Evolutionary conservation across 2,329 filamentous ascomycete genomes (phyloP).

Genomic region (Xylariomycetidae sp.): DNA sequence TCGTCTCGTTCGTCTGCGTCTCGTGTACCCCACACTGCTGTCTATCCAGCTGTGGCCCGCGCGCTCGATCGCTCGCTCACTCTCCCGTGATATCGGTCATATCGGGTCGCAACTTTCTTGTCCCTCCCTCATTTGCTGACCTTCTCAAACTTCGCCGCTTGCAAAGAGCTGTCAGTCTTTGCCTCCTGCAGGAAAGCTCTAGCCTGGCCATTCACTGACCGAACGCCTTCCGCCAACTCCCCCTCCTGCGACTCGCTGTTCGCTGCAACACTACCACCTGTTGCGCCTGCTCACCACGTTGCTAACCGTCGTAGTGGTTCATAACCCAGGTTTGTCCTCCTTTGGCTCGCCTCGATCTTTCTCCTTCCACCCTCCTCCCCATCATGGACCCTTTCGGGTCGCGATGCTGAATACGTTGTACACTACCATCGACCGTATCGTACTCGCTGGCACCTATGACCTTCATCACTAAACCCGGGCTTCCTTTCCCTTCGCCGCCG

Average conservation of each 20-base stretch:
- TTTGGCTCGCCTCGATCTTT: constrained; percentile 15
- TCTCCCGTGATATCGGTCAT: constrained; percentile 23
- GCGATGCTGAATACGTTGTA: constrained; percentile 28
- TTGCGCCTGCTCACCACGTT: constrained; percentile 14
- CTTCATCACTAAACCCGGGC: constrained; percentile 20
- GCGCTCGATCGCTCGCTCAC: constrained; percentile 15
- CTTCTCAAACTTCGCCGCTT: constrained; percentile 23
- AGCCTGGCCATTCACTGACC: constrained; percentile 26
- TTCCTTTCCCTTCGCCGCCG: constrained; percentile 21
- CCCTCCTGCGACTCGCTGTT: constrained; percentile 26
- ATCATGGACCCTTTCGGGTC: constrained; percentile 33
- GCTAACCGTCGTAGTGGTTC: constrained; percentile 27
- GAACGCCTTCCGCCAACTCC: constrained; percentile 23
- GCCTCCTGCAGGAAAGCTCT: constrained; percentile 21
- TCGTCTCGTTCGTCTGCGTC: constrained; percentile 4
- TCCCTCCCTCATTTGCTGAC: constrained; percentile 27
- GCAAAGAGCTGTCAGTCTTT: constrained; percentile 26
- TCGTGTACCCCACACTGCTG: constrained; percentile 14
- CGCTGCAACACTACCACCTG: constrained; percentile 25
- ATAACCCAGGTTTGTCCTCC: constrained; percentile 29
- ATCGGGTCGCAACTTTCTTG: constrained; percentile 22
- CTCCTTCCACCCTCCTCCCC: constrained; percentile 15
- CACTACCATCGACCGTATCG: constrained; percentile 22
- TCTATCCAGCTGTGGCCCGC: constrained; percentile 2
- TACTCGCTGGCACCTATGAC: constrained; percentile 18